Percentiles rank a stretch among this genome's conserved stretches.
phyloP scores from a whole-genome alignment of 768 basidiomycete genomes.

The Suillus subaureus region DNA sequence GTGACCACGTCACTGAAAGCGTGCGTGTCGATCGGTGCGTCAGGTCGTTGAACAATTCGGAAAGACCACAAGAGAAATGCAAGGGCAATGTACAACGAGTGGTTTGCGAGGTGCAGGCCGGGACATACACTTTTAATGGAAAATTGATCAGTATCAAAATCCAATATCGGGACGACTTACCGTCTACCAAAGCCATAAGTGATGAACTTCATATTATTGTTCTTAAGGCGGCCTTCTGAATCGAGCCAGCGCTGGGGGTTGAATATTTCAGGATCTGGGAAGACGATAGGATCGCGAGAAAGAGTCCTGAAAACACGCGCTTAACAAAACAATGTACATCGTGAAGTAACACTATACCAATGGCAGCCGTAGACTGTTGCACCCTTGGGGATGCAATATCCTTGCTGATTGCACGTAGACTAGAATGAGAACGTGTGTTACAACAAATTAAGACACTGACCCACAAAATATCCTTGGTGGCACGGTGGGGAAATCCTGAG shows the following conservation, averaged over 20 bases:
- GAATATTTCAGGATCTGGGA: too few relatives aligned
- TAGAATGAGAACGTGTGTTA: background rate
- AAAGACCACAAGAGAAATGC: background rate
- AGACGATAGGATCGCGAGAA: too few relatives aligned
- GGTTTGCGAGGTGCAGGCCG: background rate
- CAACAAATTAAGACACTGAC: constrained; percentile 26
- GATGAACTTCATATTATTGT: constrained; percentile 46
- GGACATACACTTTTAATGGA: background rate
- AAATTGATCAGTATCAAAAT: background rate
- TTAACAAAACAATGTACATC: too few relatives aligned
- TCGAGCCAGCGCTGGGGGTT: too few relatives aligned
- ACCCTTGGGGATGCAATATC: too few relatives aligned
- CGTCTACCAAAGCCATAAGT: constrained; percentile 56
- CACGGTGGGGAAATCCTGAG: constrained; percentile 57
- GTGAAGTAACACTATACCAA: too few relatives aligned
- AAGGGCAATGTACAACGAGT: background rate
- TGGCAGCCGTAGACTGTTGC: too few relatives aligned
- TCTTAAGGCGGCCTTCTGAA: constrained; percentile 17
- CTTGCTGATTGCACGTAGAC: too few relatives aligned
- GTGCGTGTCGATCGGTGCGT: background rate
- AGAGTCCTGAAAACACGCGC: too few relatives aligned
- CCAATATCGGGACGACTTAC: constrained; percentile 15
- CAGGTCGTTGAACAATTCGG: background rate
- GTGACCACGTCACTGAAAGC: background rate
- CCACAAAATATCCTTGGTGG: constrained; percentile 64